A percentile compares a stretch with the other conserved stretches of the same genome.
Evolutionary conservation across 177 flowering plant genomes (phyloP).

Genomic region (Vitis hybrid): DNA sequence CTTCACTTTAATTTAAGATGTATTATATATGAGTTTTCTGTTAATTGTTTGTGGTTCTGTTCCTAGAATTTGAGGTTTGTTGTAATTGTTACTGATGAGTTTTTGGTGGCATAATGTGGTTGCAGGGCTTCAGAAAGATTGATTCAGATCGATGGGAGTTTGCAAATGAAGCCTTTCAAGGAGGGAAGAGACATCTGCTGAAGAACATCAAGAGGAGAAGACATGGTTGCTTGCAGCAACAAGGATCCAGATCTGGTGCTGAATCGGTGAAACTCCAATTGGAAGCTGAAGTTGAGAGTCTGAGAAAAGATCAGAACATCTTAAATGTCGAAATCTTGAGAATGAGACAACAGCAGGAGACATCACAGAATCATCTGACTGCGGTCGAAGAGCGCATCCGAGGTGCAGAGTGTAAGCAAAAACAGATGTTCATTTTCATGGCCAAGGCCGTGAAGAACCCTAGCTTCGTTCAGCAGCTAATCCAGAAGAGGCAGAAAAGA

Average conservation of each 20-base stretch:
- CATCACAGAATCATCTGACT: slow-evolving; percentile 21
- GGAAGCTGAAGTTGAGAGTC: slow-evolving; percentile 32
- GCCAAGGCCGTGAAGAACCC: slow-evolving; percentile 36
- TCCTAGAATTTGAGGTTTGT: background rate
- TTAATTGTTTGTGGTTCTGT: background rate
- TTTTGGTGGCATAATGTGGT: slow-evolving; percentile 2
- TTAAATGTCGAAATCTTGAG: slow-evolving; percentile 35
- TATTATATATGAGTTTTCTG: background rate
- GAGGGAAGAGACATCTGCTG: slow-evolving; percentile 60
- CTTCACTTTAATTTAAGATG: background rate
- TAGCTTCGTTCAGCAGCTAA: slow-evolving; percentile 29
- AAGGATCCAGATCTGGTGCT: background rate
- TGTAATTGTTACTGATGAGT: background rate
- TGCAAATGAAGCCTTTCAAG: slow-evolving; percentile 51
- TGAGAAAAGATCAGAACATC: slow-evolving; percentile 32
- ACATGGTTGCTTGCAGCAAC: slow-evolving; percentile 16
- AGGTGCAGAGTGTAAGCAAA: slow-evolving; percentile 43
- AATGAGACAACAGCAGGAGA: slow-evolving; percentile 37
- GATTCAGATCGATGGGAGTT: slow-evolving; percentile 69
- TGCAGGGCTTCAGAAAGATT: slow-evolving; percentile 58
- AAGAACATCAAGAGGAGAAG: slow-evolving; percentile 53
- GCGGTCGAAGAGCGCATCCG: slow-evolving; percentile 38
- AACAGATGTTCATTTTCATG: slow-evolving; percentile 42
- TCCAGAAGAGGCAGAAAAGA: slow-evolving; percentile 25
- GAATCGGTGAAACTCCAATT: background rate